phyloP scores from a whole-genome alignment of 768 basidiomycete species.

The Podaxis carcinomalis region DNA sequence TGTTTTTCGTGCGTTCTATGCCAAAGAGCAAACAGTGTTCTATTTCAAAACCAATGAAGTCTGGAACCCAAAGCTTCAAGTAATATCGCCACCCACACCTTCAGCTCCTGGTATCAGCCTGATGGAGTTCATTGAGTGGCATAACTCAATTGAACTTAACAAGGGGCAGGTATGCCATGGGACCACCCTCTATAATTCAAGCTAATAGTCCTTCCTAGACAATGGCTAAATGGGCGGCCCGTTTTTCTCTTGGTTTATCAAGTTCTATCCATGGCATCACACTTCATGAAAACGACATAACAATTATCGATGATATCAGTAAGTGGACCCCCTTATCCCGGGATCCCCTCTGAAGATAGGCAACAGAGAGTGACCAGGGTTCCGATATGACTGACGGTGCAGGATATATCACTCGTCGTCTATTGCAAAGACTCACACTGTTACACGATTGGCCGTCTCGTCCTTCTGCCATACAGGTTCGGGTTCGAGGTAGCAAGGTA shows the following conservation, averaged over 20 bases:
- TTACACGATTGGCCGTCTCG: slow-evolving; percentile 30
- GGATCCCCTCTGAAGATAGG: neutral
- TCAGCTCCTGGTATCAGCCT: slow-evolving; percentile 30
- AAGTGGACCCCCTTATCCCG: slow-evolving; percentile 14
- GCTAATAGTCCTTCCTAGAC: slow-evolving; percentile 29
- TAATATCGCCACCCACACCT: slow-evolving; percentile 15
- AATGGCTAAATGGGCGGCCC: slow-evolving; percentile 62
- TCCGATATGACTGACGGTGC: slow-evolving; percentile 57
- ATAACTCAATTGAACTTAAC: slow-evolving; percentile 48
- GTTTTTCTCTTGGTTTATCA: slow-evolving; percentile 58
- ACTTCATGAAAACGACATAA: slow-evolving; percentile 33
- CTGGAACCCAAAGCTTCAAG: slow-evolving; percentile 14
- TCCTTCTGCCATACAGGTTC: slow-evolving; percentile 48
- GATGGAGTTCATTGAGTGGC: slow-evolving; percentile 47
- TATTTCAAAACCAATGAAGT: slow-evolving; percentile 51
- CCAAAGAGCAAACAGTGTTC: slow-evolving; percentile 56
- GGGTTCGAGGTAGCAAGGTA: slow-evolving; percentile 46
- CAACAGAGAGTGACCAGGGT: slow-evolving; percentile 23
- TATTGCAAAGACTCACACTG: slow-evolving; percentile 28
- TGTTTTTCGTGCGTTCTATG: slow-evolving; percentile 58
- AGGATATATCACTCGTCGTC: slow-evolving; percentile 39
- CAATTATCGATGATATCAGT: slow-evolving; percentile 46
- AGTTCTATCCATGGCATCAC: slow-evolving; percentile 56
- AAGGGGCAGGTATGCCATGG: slow-evolving; percentile 37
- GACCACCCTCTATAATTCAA: neutral